Percentiles rank a stretch among this genome's conserved stretches.
These are phyloP conservation scores for Spathaspora sp. DNA, from an alignment of 805 yeast genomes.

Conservation along the genomic window DNA sequence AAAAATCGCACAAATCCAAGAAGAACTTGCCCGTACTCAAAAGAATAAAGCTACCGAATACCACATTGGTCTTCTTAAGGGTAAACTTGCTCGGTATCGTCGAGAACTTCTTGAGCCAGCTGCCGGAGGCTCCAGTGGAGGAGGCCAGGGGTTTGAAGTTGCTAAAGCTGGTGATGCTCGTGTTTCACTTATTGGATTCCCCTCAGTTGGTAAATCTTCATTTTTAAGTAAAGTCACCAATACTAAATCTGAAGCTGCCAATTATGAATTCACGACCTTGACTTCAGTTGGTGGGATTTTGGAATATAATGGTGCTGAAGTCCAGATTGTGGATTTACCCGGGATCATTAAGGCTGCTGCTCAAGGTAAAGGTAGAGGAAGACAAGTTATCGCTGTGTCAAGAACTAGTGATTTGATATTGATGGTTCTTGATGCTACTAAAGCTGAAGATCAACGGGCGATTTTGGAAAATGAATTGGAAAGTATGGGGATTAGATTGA, in stretches of 20 bases:
- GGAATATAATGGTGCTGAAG: constrained; percentile 94
- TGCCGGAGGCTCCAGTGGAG: constrained; percentile 69
- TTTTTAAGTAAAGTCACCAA: constrained; percentile 84
- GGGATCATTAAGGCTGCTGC: constrained; percentile 97
- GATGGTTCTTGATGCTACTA: constrained; percentile 95
- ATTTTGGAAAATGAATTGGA: constrained; percentile 87
- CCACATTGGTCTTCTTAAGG: constrained; percentile 90
- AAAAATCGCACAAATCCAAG: constrained; percentile 84
- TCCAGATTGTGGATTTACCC: constrained; percentile 95
- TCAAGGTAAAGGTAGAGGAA: constrained; percentile 96
- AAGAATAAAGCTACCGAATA: constrained; percentile 98
- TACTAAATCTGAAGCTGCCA: constrained; percentile 92
- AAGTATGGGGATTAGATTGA: constrained; percentile 88
- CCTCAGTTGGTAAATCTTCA: constrained; percentile 96
- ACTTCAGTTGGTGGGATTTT: constrained; percentile 96
- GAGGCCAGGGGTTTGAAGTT: constrained; percentile 90
- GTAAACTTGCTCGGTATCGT: constrained; percentile 88
- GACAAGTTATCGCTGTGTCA: constrained; percentile 95
- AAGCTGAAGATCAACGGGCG: constrained; percentile 82
- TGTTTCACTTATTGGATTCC: constrained; percentile 92
- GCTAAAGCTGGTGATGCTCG: constrained; percentile 95
- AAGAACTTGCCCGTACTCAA: constrained; percentile 91
- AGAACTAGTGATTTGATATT: constrained; percentile 89
- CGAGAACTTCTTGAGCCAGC: constrained; percentile 90
- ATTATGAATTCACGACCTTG: constrained; percentile 91